These are phyloP conservation scores for Carnegiea gigantea DNA, from an alignment of 179 eudicot species.

Conservation along the genomic window DNA sequence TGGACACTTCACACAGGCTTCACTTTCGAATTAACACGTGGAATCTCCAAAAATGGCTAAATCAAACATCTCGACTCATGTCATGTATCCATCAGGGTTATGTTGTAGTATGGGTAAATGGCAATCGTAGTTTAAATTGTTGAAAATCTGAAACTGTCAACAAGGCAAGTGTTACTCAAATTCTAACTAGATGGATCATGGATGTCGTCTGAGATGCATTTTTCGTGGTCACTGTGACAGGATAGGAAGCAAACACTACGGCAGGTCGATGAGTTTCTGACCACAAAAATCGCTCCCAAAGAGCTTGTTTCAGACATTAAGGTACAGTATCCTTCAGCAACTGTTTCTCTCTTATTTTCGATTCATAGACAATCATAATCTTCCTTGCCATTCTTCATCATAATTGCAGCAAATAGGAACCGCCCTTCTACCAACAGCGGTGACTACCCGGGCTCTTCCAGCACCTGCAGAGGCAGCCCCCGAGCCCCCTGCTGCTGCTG, in stretches of 20 bases:
- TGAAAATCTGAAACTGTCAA: too few relatives aligned
- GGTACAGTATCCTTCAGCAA: constrained; percentile 34
- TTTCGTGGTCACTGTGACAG: constrained; percentile 38
- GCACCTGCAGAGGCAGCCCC: constrained; percentile 51
- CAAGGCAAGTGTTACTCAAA: too few relatives aligned
- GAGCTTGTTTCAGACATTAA: constrained; percentile 75
- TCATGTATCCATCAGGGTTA: too few relatives aligned
- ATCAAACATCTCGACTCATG: too few relatives aligned
- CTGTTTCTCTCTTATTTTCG: not conserved
- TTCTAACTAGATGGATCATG: not conserved
- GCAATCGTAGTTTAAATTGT: too few relatives aligned
- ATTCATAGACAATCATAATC: not conserved
- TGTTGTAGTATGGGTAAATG: too few relatives aligned
- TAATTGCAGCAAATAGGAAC: constrained; percentile 71
- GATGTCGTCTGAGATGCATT: not conserved
- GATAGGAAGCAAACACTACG: constrained; percentile 78
- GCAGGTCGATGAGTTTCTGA: constrained; percentile 71
- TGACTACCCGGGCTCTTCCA: constrained; percentile 61
- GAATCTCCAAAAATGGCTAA: too few relatives aligned
- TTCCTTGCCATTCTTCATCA: not conserved
- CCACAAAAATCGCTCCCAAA: constrained; percentile 64
- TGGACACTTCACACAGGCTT: not conserved
- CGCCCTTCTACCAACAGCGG: constrained; percentile 70
- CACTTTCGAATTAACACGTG: too few relatives aligned
- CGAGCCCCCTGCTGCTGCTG: constrained; percentile 24